phyloP scores from a whole-genome alignment of 352 stramenopile genomes.

The Pythium aphanidermatum region DNA sequence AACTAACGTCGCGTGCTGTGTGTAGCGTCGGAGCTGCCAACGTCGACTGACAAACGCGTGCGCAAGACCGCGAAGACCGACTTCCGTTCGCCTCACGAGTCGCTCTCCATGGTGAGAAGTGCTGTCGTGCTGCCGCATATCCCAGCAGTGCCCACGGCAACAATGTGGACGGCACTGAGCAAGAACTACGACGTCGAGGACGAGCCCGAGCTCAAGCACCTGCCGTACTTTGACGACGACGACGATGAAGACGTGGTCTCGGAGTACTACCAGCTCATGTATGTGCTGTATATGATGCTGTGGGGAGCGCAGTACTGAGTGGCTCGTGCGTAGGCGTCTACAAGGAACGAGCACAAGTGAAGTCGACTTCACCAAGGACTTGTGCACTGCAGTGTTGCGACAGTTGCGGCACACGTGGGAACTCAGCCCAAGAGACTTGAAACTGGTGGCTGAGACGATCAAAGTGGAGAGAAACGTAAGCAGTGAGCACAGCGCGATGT shows the following conservation, averaged over 20 bases:
- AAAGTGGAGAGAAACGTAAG: slow-evolving; percentile 37
- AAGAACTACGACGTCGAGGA: slow-evolving; percentile 86
- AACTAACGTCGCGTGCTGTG: not conserved
- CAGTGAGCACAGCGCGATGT: not conserved
- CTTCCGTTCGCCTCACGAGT: slow-evolving; percentile 22
- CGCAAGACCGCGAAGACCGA: slow-evolving; percentile 20
- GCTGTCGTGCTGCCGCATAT: slow-evolving; percentile 47
- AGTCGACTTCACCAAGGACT: slow-evolving; percentile 67
- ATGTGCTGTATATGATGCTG: slow-evolving; percentile 9
- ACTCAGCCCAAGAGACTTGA: slow-evolving; percentile 45
- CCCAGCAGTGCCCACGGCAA: slow-evolving; percentile 39
- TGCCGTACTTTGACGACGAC: slow-evolving; percentile 75
- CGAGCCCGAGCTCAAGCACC: slow-evolving; percentile 66
- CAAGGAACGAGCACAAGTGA: slow-evolving; percentile 62
- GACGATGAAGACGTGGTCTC: slow-evolving; percentile 80
- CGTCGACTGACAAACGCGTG: slow-evolving; percentile 16
- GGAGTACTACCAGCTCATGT: slow-evolving; percentile 84
- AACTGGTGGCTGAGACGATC: slow-evolving; percentile 54
- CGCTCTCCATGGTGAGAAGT: slow-evolving; percentile 23
- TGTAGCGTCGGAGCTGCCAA: slow-evolving; percentile 40
- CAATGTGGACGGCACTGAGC: slow-evolving; percentile 75
- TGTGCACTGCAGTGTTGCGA: slow-evolving; percentile 58
- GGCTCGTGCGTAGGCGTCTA: slow-evolving; percentile 23
- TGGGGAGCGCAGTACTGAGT: no score
- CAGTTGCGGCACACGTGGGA: slow-evolving; percentile 70